Evolutionary conservation across 257 asterid species (phyloP), one percentile per base, ranked within the genome.

Genomic region (Eucommia ulmoides): DNA sequence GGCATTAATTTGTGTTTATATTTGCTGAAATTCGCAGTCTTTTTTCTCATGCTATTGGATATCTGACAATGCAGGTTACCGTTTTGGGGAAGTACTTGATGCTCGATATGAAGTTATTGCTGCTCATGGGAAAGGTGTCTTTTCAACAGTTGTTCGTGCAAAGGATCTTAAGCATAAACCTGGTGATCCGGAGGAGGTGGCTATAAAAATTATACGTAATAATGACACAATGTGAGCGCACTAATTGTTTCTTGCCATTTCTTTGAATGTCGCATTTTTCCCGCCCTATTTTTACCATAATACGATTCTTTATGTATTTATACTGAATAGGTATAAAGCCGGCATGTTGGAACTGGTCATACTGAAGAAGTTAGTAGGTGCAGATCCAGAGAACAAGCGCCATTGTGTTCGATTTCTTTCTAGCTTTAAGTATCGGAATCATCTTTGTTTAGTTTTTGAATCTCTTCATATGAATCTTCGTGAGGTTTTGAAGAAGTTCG

Each of bases 401-500:
- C 99, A 86, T 45, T 91, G 95, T 65, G 97, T 86, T 74, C 91
- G 94, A 48, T 86, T 83, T 67, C 74, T 86, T 59, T 91, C 97
- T 60, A 83, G 78, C 65, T 91, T 91, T 76, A 86, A 86, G 94
- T 91, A 83, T 61, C 79, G 99, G 73, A 86, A 82, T 65, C 99
- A 91, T 81, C 88, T 91, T 33, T 86, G 99, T 67, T 81, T 91
- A 77, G 97, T 91, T 75, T 91, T 91, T 86, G 99, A 91, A 76
- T 91, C 99, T 63, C 99, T 91, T 77, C 94, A 86, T 83, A 86
- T 91, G 99, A 91, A 91, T 81, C 80, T 91, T 74, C 88, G 99
- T n/a, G 99, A 91, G 78, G 89, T 91, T 67, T 73, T 83, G 58
- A 91, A 83, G 89, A 91, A 86, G 74, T 86, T 86, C 77, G 97